Percentiles rank a stretch among this genome's conserved stretches.
Conservation (phyloP, 192 early-diverging fungal genomes). For the Coemansia brasiliensis region DNA sequence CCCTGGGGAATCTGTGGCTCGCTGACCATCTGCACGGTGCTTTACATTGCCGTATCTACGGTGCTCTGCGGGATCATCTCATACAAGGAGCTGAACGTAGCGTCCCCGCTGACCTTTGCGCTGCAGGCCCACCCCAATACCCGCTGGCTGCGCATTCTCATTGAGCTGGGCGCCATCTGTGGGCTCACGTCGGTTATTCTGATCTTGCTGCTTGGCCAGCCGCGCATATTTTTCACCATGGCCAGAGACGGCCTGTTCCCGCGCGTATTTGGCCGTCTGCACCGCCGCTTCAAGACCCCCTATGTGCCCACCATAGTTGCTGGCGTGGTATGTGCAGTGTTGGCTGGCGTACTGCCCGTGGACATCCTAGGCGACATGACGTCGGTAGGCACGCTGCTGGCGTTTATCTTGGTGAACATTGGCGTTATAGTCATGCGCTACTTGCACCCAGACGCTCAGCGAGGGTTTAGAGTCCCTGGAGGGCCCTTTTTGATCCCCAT, state of each 20-base stretch:
- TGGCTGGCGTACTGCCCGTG: conserved; percentile 75
- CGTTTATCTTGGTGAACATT: conserved; percentile 81
- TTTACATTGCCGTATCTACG: conserved; percentile 73
- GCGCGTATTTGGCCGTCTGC: conserved; percentile 64
- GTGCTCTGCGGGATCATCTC: conserved; percentile 74
- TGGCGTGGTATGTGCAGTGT: conserved; percentile 64
- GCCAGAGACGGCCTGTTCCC: conserved; percentile 86
- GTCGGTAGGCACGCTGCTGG: conserved; percentile 80
- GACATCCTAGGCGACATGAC: conserved; percentile 83
- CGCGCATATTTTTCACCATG: conserved; percentile 88
- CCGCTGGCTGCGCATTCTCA: conserved; percentile 71
- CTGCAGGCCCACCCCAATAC: conserved; percentile 47
- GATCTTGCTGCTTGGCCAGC: conserved; percentile 73
- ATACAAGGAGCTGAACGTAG: conserved; percentile 56
- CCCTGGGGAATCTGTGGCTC: conserved; percentile 87
- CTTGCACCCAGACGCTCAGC: conserved; percentile 65
- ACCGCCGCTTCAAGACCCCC: conserved; percentile 74
- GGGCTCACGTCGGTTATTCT: conserved; percentile 83
- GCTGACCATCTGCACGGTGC: conserved; percentile 69
- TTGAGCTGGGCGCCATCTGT: conserved; percentile 74
- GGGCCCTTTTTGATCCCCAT: conserved; percentile 68
- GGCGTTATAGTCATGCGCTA: conserved; percentile 74
- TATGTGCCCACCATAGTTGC: conserved; percentile 68
- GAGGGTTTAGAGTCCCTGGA: conserved; percentile 71
- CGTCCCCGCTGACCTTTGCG: conserved; percentile 60